These are phyloP conservation scores for Starmerella khaoyaiensis DNA, from an alignment of 805 yeast species.

Conservation along the genomic window DNA sequence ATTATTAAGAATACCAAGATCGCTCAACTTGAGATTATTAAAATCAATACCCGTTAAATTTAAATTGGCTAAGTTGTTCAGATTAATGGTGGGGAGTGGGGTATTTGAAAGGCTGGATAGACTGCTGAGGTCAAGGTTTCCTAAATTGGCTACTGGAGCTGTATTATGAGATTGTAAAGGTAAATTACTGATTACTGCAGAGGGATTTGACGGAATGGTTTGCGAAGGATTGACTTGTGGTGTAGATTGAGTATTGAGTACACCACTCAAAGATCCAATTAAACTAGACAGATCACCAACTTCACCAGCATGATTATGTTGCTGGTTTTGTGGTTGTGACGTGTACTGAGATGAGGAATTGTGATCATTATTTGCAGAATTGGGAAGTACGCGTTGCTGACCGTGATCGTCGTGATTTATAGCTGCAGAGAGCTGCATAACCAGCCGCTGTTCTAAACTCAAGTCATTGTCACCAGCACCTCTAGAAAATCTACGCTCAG, in stretches of 20 bases:
- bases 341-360: background rate
- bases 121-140: background rate
- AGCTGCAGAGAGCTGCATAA: conserved; percentile 18
- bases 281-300: background rate
- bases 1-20: background rate
- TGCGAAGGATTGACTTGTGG: background rate
- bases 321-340: background rate
- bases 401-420: conserved; percentile 18
- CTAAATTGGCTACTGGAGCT: background rate
- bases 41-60: background rate
- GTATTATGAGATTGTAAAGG: background rate
- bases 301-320: background rate
- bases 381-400: too few species aligned
- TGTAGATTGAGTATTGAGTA: background rate
- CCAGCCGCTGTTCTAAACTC: conserved; percentile 20
- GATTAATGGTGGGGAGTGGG: background rate
- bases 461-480: conserved; percentile 7
- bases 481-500: conserved; percentile 3
- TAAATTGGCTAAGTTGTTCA: background rate
- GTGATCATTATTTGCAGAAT: background rate
- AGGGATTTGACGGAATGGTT: background rate
- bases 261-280: conserved; percentile 4
- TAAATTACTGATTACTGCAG: background rate
- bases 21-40: background rate
- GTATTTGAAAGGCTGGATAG: background rate